These are phyloP conservation scores for Tinospora cordifolia DNA, from an alignment of 164 flowering plant genomes.

Conservation along the genomic window DNA sequence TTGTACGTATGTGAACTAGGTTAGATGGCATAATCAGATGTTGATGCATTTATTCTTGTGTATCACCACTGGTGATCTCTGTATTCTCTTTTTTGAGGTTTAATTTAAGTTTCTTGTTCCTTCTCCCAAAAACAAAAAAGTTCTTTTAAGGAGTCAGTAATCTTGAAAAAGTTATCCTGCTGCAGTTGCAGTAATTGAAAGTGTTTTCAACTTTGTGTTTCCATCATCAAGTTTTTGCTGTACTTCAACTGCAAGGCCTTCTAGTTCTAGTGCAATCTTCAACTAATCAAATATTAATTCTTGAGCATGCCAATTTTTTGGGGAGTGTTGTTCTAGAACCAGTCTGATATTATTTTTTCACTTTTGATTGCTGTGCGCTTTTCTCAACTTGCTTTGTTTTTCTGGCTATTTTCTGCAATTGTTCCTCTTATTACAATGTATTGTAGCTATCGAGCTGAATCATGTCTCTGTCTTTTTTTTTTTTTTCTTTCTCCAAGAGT, in stretches of 20 bases:
- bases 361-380: neutral
- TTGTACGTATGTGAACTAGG: too few species aligned
- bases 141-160: neutral
- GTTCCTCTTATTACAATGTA: neutral
- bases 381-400: too few species aligned
- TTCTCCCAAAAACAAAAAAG: too few species aligned
- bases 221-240: neutral
- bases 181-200: neutral
- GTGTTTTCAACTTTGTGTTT: neutral
- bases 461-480: constrained; percentile 10
- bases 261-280: neutral
- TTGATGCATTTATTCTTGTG: neutral
- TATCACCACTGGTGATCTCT: neutral
- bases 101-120: neutral
- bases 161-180: too few species aligned
- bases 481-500: constrained; percentile 22
- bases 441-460: neutral
- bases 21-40: too few species aligned
- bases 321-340: neutral
- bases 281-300: neutral
- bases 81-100: neutral
- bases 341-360: neutral
- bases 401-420: neutral
- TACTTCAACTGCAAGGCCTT: neutral
- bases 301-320: neutral